These are phyloP conservation scores for Hypomontagnella submonticulosa DNA, from an alignment of 495 filamentous ascomycete genomes.

Conservation along the genomic window DNA sequence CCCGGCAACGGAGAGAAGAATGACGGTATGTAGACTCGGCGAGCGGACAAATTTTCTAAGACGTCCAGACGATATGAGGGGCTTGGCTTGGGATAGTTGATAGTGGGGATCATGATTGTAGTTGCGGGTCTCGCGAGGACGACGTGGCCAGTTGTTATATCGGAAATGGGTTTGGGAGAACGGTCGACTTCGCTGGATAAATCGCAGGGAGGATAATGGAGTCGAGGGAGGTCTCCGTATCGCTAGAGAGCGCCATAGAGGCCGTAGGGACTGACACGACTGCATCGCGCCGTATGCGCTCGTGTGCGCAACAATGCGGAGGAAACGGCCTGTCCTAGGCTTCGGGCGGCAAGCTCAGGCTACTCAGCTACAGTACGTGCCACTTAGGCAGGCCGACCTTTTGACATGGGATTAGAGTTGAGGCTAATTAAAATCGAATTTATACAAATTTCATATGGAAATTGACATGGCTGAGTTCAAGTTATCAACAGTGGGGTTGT, in stretches of 20 bases:
- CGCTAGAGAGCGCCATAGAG: slow-evolving; percentile 16
- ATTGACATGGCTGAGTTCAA: no score
- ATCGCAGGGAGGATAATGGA: slow-evolving; percentile 7
- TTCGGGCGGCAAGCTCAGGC: neutral
- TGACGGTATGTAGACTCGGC: slow-evolving; percentile 49
- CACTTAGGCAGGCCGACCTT: no score
- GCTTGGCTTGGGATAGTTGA: slow-evolving; percentile 49
- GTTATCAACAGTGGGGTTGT: no score
- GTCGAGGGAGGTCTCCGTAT: slow-evolving; percentile 3
- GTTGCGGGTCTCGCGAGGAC: slow-evolving; percentile 35
- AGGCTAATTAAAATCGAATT: no score
- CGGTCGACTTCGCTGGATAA: slow-evolving; percentile 23
- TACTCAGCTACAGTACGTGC: no score
- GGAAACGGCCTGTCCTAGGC: neutral
- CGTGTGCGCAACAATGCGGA: neutral
- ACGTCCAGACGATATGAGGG: slow-evolving; percentile 50
- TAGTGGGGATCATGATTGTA: slow-evolving; percentile 39
- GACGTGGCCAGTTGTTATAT: slow-evolving; percentile 39
- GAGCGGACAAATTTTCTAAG: slow-evolving; percentile 41
- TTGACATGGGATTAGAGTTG: no score
- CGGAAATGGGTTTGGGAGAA: slow-evolving; percentile 41
- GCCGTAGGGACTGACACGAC: slow-evolving; percentile 23
- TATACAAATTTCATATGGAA: no score
- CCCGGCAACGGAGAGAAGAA: slow-evolving; percentile 49
- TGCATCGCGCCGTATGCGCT: slow-evolving; percentile 23